These are phyloP conservation scores for Suhomyces ambrosiae DNA, from an alignment of 1,139 yeast genomes.

Conservation along the genomic window DNA sequence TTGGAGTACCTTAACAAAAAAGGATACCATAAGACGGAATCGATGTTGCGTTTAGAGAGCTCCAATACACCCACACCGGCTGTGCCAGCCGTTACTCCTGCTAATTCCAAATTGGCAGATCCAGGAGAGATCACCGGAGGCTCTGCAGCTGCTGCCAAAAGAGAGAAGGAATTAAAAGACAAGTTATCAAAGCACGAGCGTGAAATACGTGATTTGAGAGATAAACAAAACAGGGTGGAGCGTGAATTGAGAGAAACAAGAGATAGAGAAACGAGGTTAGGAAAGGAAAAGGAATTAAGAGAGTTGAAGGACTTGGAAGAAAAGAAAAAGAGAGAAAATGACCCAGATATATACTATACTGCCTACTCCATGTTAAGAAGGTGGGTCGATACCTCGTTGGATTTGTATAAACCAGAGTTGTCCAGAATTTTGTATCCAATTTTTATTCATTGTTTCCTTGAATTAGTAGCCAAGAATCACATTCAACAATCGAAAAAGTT, in stretches of 20 bases:
- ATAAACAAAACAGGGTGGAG: conserved; percentile 37
- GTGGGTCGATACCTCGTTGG: conserved; percentile 92
- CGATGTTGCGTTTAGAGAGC: conserved; percentile 87
- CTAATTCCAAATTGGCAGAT: conserved; percentile 42
- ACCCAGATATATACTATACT: conserved; percentile 71
- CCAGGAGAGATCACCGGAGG: conserved; percentile 35
- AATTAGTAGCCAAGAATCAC: conserved; percentile 66
- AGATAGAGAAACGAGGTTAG: conserved; percentile 43
- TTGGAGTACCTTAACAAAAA: conserved; percentile 89
- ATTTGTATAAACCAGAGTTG: conserved; percentile 87
- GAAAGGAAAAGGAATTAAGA: conserved; percentile 46
- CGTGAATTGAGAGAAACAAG: conserved; percentile 42
- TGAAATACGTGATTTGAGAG: conserved; percentile 47
- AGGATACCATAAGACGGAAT: conserved; percentile 93
- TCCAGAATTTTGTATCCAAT: conserved; percentile 84
- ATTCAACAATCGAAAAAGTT: conserved; percentile 68
- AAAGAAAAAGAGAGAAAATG: conserved; percentile 45
- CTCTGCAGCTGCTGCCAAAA: conserved; percentile 27
- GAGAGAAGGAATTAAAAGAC: conserved; percentile 34
- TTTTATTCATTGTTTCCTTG: conserved; percentile 84
- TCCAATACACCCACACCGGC: conserved; percentile 65
- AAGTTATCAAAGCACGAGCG: conserved; percentile 32
- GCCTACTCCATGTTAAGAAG: conserved; percentile 80
- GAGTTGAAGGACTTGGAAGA: conserved; percentile 45
- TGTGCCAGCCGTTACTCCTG: conserved; percentile 52